A percentile compares a stretch with the other conserved stretches of the same genome.
These are phyloP conservation scores for Scheffersomyces insectosa DNA, from an alignment of 1,139 yeast genomes.

Conservation along the genomic window DNA sequence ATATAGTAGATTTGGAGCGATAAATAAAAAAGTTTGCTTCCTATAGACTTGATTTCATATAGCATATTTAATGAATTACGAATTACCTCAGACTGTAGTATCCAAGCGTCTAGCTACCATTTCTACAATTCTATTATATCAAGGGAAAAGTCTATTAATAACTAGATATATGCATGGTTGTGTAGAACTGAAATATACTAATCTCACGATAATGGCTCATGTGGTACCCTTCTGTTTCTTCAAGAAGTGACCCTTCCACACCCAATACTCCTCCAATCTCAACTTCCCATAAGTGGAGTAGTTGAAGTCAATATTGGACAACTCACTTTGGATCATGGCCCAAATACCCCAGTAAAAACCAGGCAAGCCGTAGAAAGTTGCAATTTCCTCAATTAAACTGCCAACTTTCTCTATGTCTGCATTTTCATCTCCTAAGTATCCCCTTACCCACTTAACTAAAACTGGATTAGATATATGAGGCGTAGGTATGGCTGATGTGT, in stretches of 20 bases:
- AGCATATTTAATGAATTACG: neutral
- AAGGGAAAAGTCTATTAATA: too few species aligned
- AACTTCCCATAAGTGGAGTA: conserved; percentile 61
- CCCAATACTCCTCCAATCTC: conserved; percentile 68
- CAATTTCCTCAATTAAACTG: conserved; percentile 54
- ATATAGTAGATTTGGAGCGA: conserved; percentile 65
- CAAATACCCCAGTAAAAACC: conserved; percentile 88
- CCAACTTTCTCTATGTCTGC: conserved; percentile 27
- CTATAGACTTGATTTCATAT: conserved; percentile 1
- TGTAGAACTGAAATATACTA: too few species aligned
- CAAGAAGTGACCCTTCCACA: conserved; percentile 51
- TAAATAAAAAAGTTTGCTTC: conserved; percentile 15
- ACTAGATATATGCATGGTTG: too few species aligned
- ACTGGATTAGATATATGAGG: conserved; percentile 46
- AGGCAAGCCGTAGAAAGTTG: conserved; percentile 71
- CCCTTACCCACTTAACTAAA: conserved; percentile 55
- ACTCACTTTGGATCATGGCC: conserved; percentile 75
- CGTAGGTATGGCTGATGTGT: conserved; percentile 57
- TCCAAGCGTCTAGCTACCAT: too few species aligned
- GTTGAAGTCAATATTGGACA: conserved; percentile 73
- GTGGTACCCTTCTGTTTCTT: conserved; percentile 5
- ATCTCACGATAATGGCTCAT: neutral
- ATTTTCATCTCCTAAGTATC: conserved; percentile 41
- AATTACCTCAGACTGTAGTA: neutral
- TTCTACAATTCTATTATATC: too few species aligned